Base-by-base conservation (phyloP, 2,329 filamentous ascomycete species). In the Clonostachys rosea region DNA sequence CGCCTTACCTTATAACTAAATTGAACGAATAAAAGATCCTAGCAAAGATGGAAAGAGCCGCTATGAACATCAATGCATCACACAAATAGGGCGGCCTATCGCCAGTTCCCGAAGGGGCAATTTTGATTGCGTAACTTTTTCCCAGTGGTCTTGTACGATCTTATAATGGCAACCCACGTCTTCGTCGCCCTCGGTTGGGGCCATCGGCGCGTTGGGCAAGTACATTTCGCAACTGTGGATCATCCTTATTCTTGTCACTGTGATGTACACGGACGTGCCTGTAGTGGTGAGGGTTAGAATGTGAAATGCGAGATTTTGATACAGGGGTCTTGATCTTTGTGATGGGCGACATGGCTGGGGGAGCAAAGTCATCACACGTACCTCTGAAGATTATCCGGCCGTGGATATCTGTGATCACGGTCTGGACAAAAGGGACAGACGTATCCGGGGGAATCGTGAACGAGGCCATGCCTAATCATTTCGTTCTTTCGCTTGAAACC, bases 351-450 rank as follows among this genome's bases (percentile, higher is more conserved):
- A 30, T 30, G 24, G 24, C 9, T 30, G 9, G 9, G 9, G 4
- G 24, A 30, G 24, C 9, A 10, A 30, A 30, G 24, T 5, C 24
- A 30, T 30, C 24, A 40, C 44, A 63, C 78, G 54, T 75, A 95
- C 89, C 92, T 84, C 72, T 96, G 92, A 47, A 99, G 71, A 73
- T 97, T 97, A 65, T 99, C 94, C 34, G 94, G 94, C 56, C 94
- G 78, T 6, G 94, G 94, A 64, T 97, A 97, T 62, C 87, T 91
- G 65, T 96, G 92, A 63, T 96, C 91, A 54, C 91, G 79, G 59
- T 96, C 91, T 2, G 90, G 88, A 64, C 94, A 99, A 62, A 96
- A 97, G 0, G 94, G 94, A 64, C 94, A 99, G 33, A 96, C 84
- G 59, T 97, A 99, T 50, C 92, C 92, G 2, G 94, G 94, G 8